A percentile compares a stretch with the other conserved stretches of the same genome.
Evolutionary conservation across 148 eudicot species (phyloP).

Genomic region (Polygonum aviculare): DNA sequence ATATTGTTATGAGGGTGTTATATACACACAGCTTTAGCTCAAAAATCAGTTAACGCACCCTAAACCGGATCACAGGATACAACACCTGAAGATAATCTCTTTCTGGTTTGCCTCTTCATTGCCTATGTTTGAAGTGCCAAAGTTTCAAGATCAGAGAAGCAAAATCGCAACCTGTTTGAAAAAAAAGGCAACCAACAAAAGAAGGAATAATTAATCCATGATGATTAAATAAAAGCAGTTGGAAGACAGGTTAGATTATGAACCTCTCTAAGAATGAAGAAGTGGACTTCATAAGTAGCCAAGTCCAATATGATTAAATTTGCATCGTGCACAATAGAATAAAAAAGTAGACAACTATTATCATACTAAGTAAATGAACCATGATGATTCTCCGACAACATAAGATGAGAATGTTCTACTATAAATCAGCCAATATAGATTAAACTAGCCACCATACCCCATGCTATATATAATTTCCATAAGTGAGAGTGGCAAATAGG

Average conservation of each 20-base stretch:
- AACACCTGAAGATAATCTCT: not conserved
- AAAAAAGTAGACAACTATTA: not conserved
- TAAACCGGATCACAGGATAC: not conserved
- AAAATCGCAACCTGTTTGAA: not conserved
- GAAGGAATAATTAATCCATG: not conserved
- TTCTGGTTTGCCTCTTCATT: conserved; percentile 32
- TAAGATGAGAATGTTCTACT: too few relatives aligned
- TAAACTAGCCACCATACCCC: too few relatives aligned
- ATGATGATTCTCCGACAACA: too few relatives aligned
- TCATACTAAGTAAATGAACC: not conserved
- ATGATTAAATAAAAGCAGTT: not conserved
- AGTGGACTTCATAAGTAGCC: conserved; percentile 97
- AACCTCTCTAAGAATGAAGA: conserved; percentile 39
- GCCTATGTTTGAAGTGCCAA: conserved; percentile 15
- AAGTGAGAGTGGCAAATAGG: too few relatives aligned
- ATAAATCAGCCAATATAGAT: too few relatives aligned
- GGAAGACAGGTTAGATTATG: not conserved
- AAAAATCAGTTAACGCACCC: not conserved
- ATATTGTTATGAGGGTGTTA: not conserved
- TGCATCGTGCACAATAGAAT: conserved; percentile 3
- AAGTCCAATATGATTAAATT: conserved; percentile 31
- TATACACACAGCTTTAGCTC: not conserved
- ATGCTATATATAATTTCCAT: too few relatives aligned
- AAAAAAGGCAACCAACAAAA: too few relatives aligned
- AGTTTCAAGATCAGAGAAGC: not conserved